Percentiles rank a stretch among this genome's conserved stretches.
These are phyloP conservation scores for Wickerhamomyces pijperi DNA, from an alignment of 805 yeast genomes.

Conservation along the genomic window DNA sequence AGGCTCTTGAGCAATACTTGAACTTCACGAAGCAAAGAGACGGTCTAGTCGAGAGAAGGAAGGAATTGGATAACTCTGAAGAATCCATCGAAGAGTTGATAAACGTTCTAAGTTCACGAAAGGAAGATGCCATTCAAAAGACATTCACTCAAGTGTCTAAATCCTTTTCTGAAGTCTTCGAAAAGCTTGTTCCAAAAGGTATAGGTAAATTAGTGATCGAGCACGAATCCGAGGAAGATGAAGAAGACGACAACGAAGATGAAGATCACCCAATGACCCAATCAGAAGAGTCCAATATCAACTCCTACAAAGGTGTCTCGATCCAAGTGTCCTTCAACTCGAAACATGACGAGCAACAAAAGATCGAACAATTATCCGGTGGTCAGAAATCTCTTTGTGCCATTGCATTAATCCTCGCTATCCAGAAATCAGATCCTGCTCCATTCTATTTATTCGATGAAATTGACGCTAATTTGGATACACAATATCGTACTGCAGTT, in stretches of 20 bases:
- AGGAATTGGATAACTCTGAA: slow-evolving; percentile 60
- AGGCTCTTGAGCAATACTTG: slow-evolving; percentile 76
- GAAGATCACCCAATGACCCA: too few relatives aligned
- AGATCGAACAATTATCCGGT: slow-evolving; percentile 87
- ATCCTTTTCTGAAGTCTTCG: slow-evolving; percentile 67
- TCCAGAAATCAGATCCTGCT: slow-evolving; percentile 92
- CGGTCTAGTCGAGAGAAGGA: slow-evolving; percentile 50
- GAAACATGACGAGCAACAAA: slow-evolving; percentile 71
- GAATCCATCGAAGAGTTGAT: slow-evolving; percentile 66
- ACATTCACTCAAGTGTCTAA: slow-evolving; percentile 70
- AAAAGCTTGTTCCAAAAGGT: slow-evolving; percentile 74
- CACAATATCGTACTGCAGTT: slow-evolving; percentile 82
- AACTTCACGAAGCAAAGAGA: slow-evolving; percentile 65
- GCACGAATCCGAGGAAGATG: slow-evolving; percentile 6
- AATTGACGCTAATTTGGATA: slow-evolving; percentile 90
- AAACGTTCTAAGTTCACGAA: slow-evolving; percentile 57
- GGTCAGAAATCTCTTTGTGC: slow-evolving; percentile 98
- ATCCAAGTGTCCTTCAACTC: slow-evolving; percentile 86
- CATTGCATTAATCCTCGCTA: slow-evolving; percentile 83
- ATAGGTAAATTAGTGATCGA: slow-evolving; percentile 63
- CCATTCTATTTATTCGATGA: slow-evolving; percentile 95
- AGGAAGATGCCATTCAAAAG: slow-evolving; percentile 68
- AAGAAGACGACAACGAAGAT: slow-evolving; percentile 14
- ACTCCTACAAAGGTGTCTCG: slow-evolving; percentile 69
- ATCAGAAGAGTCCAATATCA: slow-evolving; percentile 19